Evolutionary conservation across 331 rosid species (phyloP).

Genomic region (Ulmus americana): DNA sequence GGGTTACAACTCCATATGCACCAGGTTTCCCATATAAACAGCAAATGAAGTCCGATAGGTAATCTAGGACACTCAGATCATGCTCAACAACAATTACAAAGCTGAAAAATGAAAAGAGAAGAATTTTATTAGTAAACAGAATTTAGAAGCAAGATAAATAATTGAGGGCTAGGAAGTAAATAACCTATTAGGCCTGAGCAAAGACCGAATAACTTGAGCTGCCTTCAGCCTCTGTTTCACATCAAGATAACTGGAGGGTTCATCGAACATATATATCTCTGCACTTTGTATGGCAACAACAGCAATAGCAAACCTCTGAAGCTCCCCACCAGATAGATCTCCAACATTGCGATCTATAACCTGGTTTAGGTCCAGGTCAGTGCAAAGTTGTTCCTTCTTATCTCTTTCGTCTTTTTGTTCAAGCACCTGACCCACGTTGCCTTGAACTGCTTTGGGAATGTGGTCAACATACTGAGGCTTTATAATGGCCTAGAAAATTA

Average conservation of each 20-base stretch:
- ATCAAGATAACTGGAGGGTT: conserved; percentile 91
- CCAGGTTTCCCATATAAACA: conserved; percentile 97
- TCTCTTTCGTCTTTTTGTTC: conserved; percentile 87
- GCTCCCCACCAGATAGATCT: conserved; percentile 92
- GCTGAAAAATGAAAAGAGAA: conserved; percentile 45
- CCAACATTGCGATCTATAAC: conserved; percentile 89
- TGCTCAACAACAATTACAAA: conserved; percentile 98
- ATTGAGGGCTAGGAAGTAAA: background rate
- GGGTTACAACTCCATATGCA: conserved; percentile 96
- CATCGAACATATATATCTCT: conserved; percentile 91
- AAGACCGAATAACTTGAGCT: conserved; percentile 81
- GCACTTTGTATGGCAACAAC: conserved; percentile 89
- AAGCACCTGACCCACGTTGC: conserved; percentile 91
- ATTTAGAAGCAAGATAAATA: conserved; percentile 3
- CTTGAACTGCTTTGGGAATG: conserved; percentile 97
- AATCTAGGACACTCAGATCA: conserved; percentile 94
- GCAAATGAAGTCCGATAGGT: conserved; percentile 92
- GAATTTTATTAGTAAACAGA: no score
- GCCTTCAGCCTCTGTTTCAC: conserved; percentile 90
- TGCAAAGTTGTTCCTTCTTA: conserved; percentile 59
- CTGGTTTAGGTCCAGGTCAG: conserved; percentile 78
- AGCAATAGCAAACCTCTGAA: conserved; percentile 93
- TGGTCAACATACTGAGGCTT: conserved; percentile 99
- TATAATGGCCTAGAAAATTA: conserved; percentile 64
- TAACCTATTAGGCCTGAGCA: conserved; percentile 86